Conservation (phyloP, 2,329 filamentous ascomycete genomes). For the Fusarium hostae region DNA sequence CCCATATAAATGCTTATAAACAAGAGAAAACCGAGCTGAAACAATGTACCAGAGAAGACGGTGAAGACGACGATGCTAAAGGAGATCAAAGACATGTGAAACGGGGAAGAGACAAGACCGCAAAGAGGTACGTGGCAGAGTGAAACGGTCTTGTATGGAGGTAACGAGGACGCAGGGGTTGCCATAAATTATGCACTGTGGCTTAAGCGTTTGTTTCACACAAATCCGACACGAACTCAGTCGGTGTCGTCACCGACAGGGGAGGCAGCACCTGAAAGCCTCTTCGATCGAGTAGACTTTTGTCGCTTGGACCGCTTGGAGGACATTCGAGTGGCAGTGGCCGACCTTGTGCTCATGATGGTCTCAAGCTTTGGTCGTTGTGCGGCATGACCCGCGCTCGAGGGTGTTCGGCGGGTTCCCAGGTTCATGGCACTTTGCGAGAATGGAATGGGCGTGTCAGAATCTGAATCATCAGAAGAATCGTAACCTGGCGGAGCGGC, state of each 20-base stretch:
- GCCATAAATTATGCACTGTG: constrained; percentile 12
- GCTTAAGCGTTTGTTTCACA: constrained; percentile 25
- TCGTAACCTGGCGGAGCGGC: constrained; percentile 47
- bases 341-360: constrained; percentile 56
- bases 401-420: constrained; percentile 40
- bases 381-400: constrained; percentile 48
- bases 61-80: constrained; percentile 19
- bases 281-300: constrained; percentile 46
- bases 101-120: constrained; percentile 14
- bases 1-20: constrained; percentile 43
- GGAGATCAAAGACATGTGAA: constrained; percentile 10
- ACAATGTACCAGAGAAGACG: constrained; percentile 26
- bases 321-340: constrained; percentile 43
- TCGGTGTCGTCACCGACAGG: constrained; percentile 54
- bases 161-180: constrained; percentile 20
- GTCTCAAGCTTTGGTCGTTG: constrained; percentile 60
- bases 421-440: constrained; percentile 40
- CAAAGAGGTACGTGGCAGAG: constrained; percentile 3
- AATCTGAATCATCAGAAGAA: constrained; percentile 51
- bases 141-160: constrained; percentile 23
- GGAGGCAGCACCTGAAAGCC: constrained; percentile 48
- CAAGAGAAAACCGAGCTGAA: constrained; percentile 26
- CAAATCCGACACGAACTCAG: constrained; percentile 21
- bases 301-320: constrained; percentile 47
- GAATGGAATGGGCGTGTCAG: constrained; percentile 39